phyloP scores from a whole-genome alignment of 2,329 filamentous ascomycete species.

The Penicillium frequentans region DNA sequence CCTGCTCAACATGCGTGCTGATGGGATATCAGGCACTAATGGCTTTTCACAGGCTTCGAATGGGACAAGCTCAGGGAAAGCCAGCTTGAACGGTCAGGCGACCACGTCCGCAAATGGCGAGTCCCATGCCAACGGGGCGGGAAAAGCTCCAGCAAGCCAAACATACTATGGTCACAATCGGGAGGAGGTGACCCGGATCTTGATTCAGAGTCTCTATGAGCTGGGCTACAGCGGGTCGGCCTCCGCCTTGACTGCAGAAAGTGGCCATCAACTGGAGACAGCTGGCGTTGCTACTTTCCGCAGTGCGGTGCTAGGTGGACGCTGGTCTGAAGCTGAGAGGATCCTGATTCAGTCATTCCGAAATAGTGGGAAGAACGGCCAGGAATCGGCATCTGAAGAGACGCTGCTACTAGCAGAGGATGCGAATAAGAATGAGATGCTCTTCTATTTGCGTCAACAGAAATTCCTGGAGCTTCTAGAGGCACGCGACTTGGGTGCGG shows the following conservation, averaged over 20 bases:
- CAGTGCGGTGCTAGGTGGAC: slow-evolving; percentile 73
- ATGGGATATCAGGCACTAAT: slow-evolving; percentile 57
- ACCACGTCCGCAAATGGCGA: slow-evolving; percentile 37
- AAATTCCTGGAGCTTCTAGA: slow-evolving; percentile 93
- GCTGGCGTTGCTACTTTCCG: slow-evolving; percentile 83
- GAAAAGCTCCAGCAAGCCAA: slow-evolving; percentile 32
- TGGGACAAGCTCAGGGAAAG: slow-evolving; percentile 53
- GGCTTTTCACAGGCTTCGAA: slow-evolving; percentile 59
- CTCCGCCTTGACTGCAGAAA: slow-evolving; percentile 71
- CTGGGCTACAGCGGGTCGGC: slow-evolving; percentile 83
- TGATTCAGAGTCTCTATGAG: slow-evolving; percentile 88
- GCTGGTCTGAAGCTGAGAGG: slow-evolving; percentile 82
- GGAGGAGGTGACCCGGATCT: slow-evolving; percentile 87
- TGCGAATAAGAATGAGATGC: slow-evolving; percentile 76
- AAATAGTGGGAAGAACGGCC: slow-evolving; percentile 38
- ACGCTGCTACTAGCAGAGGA: slow-evolving; percentile 74
- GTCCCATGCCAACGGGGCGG: slow-evolving; percentile 40
- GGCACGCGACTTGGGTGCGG: slow-evolving; percentile 67
- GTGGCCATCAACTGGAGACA: slow-evolving; percentile 84
- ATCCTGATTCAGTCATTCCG: slow-evolving; percentile 63
- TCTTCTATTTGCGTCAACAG: slow-evolving; percentile 85
- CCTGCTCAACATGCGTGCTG: slow-evolving; percentile 62
- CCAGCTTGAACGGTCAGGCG: slow-evolving; percentile 59
- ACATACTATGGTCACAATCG: slow-evolving; percentile 82
- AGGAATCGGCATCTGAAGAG: slow-evolving; percentile 34